Evolutionary conservation across 2,329 filamentous ascomycete species (phyloP), one percentile per base, ranked within the genome.

Genomic region (Trichoderma sp.): DNA sequence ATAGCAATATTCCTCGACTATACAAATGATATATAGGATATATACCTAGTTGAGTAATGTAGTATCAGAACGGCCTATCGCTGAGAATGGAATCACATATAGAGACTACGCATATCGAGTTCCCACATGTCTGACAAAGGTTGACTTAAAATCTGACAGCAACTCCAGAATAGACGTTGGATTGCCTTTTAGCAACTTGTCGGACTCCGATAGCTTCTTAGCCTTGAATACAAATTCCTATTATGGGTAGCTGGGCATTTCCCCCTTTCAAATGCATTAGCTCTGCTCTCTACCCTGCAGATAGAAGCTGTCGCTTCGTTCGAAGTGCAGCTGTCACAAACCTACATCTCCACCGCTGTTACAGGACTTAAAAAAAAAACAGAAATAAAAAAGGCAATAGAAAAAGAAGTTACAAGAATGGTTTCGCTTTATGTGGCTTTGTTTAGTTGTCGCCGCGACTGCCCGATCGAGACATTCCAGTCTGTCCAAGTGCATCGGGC

Each of bases 391-490:
- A 19, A 8, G 0, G 3, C 3, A 4, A 43, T 7, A 11, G 5
- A 4, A 6, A 40, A 43, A 43, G 1, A 3, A 4, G 19, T n/a
- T 10, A 4, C 6, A 43, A 19, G 40, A 43, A 8, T 6, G 8
- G 4, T 19, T n/a, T 43, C 6, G 16, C 19, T 2, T 43, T 8
- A 52, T 35, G 1, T 33, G 33, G n/a, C n/a, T 2, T 47, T 31
- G 27, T 4, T n/a, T n/a, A 8, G 19, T n/a, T 8, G 40, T n/a
- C 16, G n/a, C 16, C 37, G n/a, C n/a, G n/a, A 14, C 16, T 27
- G 6, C 35, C 55, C 64, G 57, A 68, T 68, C 57, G 43, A 40
- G 57, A 68, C 57, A 61, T 56, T 61, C 35, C 14, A 56, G 33
- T 33, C 57, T 14, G 19, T 35, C 13, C 57, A 24, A 13, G 16